Base-by-base conservation (phyloP, 2,329 filamentous ascomycete genomes). In the Ophiostoma triangulosporum region DNA sequence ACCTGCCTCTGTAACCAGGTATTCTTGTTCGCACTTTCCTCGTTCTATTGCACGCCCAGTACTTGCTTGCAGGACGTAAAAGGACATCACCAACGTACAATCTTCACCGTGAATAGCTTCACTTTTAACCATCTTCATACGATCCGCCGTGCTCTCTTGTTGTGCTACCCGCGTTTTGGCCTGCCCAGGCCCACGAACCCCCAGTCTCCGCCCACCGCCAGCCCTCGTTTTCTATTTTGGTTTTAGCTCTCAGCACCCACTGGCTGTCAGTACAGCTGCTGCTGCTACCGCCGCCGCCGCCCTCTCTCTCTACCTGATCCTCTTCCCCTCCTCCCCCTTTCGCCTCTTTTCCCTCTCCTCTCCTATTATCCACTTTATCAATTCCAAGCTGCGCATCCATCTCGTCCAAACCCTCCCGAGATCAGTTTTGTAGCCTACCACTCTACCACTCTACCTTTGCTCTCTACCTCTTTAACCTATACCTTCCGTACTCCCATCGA, bases 221-320 rank as follows among this genome's bases (percentile, higher is more conserved):
- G 40, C 52, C 52, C 52, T 56, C 55, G 54, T 48, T 51, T 55
- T 52, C 54, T 50, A 52, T 45, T 55, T 52, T 52, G 32, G 50
- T 50, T 46, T 50, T 55, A 53, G 54, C 50, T 55, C 38, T 24
- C 38, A 20, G 32, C 36, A 35, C 27, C n/a, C 36, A 29, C 35
- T 46, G 43, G 27, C 26, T 46, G 43, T 46, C 26, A 46, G 27
- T 46, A 46, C 27, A 48, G 27, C n/a, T 29, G 26, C 29, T 20
- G 15, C 32, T n/a, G 1, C 12, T 17, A 8, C 27, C n/a, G 8
- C 17, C 9, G 5, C 15, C n/a, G 11, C 12, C 24, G n/a, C 26
- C 27, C 22, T 46, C 22, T 14, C 46, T 40, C 24, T 40, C 48
- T 50, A n/a, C n/a, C n/a, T n/a, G n/a, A n/a, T n/a, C n/a, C n/a